Base-by-base conservation (phyloP, 1,284 basidiomycete genomes). In the Stygiomarasmius scandens region DNA sequence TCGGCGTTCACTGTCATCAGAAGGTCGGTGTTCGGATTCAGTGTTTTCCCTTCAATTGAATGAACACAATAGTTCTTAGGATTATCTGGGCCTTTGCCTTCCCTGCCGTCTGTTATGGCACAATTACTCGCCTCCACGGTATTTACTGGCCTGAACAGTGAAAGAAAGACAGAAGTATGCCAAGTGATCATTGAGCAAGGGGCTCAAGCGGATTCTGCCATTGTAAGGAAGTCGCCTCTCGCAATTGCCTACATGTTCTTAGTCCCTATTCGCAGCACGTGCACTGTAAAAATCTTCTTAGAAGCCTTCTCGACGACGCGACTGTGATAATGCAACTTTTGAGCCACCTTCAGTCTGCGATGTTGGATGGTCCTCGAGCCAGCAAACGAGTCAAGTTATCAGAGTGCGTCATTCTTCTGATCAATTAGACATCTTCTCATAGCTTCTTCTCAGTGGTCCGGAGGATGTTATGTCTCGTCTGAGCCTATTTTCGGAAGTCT, bases 401-500 rank as follows among this genome's bases (percentile, higher is more conserved):
- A 10, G 75, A 75, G 89, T 90, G 63, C 56, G 85, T 70, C 23
- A 55, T 50, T 9, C 27, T 22, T 41, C 11, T 16, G 20, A 45
- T 38, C 58, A 25, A 59, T 10, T 25, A 54, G 16, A 61, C 56
- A 23, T 52, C 52, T 36, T 45, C 38, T 59, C 45, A 22, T 4
- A 64, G 29, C 12, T 14, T 51, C 25, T 32, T 19, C 23, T 14
- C 56, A 71, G 71, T 34, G 51, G 63, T 38, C 61, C 73, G 3
- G 77, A 77, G 29, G 74, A 74, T 54, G 68, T 69, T n/a, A 67
- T 84, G 34, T 70, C 78, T 16, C 72, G 79, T 11, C 66, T 92
- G 49, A 79, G 74, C n/a, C 73, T 84, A 49, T 74, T 96, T 29
- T 80, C 87, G 3, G 95, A 96, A 69, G 81, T 92, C 19, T 74